phyloP scores from a whole-genome alignment of 2,329 filamentous ascomycete species.

The Stachybotrys chlorohalonatus region DNA sequence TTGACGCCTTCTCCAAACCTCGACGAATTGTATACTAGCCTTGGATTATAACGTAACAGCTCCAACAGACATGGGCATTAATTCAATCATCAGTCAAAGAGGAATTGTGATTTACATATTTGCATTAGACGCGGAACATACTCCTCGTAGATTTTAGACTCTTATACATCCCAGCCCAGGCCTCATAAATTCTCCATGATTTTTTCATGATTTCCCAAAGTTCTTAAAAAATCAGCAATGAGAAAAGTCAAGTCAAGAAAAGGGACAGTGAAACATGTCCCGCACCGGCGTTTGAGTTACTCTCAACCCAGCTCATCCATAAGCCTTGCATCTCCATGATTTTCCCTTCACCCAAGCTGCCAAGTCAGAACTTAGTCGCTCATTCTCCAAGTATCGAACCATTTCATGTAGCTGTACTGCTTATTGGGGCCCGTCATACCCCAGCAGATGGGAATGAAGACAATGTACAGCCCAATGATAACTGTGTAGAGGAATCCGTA shows the following conservation, averaged over 20 bases:
- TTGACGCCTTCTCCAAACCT: not conserved
- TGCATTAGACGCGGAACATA: conserved; percentile 19
- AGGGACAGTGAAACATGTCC: not conserved
- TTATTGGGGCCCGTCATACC: conserved; percentile 82
- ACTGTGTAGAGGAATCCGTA: conserved; percentile 66
- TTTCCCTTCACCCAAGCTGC: not conserved
- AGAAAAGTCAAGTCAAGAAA: not conserved
- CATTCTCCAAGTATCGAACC: conserved; percentile 83
- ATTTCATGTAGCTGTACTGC: conserved; percentile 87
- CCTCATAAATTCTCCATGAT: not conserved
- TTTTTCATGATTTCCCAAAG: not conserved
- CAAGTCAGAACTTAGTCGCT: conserved; percentile 41
- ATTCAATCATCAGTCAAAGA: conserved; percentile 2
- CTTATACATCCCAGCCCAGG: conserved; percentile 6
- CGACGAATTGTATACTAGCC: conserved; percentile 18
- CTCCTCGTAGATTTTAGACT: conserved; percentile 10
- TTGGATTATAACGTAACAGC: conserved; percentile 15
- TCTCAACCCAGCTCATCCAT: not conserved
- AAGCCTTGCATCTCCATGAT: not conserved
- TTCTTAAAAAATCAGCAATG: not conserved
- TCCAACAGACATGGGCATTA: not conserved
- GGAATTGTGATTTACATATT: conserved; percentile 13
- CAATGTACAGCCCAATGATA: conserved; percentile 74
- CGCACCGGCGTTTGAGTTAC: not conserved
- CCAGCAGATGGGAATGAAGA: conserved; percentile 92